phyloP scores from a whole-genome alignment of 116 monocot genomes.

The Posidonia oceanica region DNA sequence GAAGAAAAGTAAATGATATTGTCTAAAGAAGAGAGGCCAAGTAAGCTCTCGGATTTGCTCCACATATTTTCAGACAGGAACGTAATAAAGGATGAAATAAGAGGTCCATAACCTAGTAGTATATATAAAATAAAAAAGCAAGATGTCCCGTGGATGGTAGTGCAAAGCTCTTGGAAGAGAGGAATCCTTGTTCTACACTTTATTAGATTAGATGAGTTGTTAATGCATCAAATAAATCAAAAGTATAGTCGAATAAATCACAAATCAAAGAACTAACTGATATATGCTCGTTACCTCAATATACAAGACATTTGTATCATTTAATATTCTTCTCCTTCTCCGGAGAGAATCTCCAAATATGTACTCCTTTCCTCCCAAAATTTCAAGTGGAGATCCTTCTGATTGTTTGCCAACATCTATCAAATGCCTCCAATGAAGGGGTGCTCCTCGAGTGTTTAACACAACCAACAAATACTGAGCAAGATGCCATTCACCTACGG shows the following conservation, averaged over 20 bases:
- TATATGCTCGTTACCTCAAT: constrained; percentile 44
- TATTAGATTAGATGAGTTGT: too few species aligned
- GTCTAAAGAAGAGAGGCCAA: too few species aligned
- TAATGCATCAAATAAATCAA: background rate
- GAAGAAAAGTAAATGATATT: too few species aligned
- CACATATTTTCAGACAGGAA: too few species aligned
- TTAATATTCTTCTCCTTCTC: constrained; percentile 21
- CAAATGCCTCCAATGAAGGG: constrained; percentile 67
- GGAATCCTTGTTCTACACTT: too few species aligned
- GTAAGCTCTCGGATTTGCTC: too few species aligned
- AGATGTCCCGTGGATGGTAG: too few species aligned
- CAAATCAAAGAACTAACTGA: background rate
- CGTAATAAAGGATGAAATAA: too few species aligned
- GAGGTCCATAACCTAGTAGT: too few species aligned
- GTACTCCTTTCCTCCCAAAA: constrained; percentile 6
- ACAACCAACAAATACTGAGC: constrained; percentile 67
- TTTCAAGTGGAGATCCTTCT: constrained; percentile 15
- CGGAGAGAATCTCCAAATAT: constrained; percentile 19
- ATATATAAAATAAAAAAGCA: too few species aligned
- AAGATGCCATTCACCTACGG: constrained; percentile 86
- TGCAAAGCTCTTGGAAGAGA: too few species aligned
- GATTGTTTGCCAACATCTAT: constrained; percentile 11
- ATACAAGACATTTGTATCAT: constrained; percentile 47
- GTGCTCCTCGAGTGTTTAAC: constrained; percentile 61
- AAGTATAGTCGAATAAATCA: background rate